Evolutionary conservation across 2,329 filamentous ascomycete species (phyloP).

Genomic region (Diaporthe sp.): DNA sequence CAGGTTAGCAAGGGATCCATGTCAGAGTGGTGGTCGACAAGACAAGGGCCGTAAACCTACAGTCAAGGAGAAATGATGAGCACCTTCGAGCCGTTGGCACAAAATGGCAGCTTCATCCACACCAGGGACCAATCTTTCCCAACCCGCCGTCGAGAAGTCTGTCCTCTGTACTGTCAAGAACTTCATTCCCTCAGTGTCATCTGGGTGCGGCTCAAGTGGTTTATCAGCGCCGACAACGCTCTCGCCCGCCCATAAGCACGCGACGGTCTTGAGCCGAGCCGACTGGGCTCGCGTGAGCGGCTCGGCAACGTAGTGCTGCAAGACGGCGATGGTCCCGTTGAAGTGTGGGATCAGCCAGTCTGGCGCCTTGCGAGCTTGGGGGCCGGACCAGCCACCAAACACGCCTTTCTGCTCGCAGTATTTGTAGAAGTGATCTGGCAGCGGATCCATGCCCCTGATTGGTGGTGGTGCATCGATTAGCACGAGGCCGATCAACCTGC

Average conservation of each 20-base stretch:
- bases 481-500: neutral
- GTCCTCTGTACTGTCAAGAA: neutral
- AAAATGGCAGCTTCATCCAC: neutral
- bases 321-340: neutral
- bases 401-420: neutral
- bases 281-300: neutral
- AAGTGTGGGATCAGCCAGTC: slow-evolving; percentile 7
- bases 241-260: neutral
- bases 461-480: neutral
- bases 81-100: neutral
- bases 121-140: neutral
- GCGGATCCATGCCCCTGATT: neutral
- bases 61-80: slow-evolving; percentile 10
- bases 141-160: neutral
- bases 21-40: neutral
- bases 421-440: neutral
- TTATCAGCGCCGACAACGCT: neutral
- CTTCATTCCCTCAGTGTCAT: slow-evolving; percentile 11
- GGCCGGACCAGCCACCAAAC: neutral
- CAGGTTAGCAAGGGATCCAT: neutral
- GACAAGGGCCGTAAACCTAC: neutral
- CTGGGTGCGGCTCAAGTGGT: neutral
- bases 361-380: neutral
- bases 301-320: slow-evolving; percentile 1
- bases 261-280: neutral